A percentile compares a stretch with the other conserved stretches of the same genome.
Conservation (phyloP, 2,329 filamentous ascomycete genomes). For the Neocucurbitaria cava region DNA sequence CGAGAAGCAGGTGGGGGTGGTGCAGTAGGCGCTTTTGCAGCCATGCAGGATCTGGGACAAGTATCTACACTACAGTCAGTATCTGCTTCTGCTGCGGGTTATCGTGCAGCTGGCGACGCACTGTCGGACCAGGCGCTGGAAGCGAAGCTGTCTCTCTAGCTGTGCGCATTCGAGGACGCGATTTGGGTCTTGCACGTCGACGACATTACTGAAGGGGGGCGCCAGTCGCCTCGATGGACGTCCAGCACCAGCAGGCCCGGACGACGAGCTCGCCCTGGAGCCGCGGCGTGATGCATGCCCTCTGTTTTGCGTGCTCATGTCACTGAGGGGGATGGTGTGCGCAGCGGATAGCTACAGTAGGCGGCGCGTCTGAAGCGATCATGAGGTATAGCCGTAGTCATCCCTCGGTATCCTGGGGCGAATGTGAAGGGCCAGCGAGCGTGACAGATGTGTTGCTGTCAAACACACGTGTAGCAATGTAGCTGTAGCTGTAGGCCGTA, state of each 20-base stretch:
- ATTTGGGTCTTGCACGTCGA: slow-evolving; percentile 33
- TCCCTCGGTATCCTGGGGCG: neutral
- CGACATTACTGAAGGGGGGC: slow-evolving; percentile 8
- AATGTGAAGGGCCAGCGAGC: neutral
- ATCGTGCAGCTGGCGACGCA: slow-evolving; percentile 17
- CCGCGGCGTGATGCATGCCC: slow-evolving; percentile 8
- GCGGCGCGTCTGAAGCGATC: neutral
- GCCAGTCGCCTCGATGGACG: neutral
- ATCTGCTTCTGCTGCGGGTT: neutral
- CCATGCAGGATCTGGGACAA: slow-evolving; percentile 83
- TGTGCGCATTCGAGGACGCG: slow-evolving; percentile 42
- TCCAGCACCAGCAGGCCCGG: neutral
- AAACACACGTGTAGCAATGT: too few relatives aligned
- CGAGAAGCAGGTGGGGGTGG: slow-evolving; percentile 80
- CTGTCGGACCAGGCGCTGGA: slow-evolving; percentile 44
- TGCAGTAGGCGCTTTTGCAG: slow-evolving; percentile 73
- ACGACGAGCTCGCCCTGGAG: neutral
- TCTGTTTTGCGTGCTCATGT: slow-evolving; percentile 30
- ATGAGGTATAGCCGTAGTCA: neutral
- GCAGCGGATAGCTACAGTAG: neutral
- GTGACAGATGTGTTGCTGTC: neutral
- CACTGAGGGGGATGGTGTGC: slow-evolving; percentile 16
- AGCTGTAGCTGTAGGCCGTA: too few relatives aligned
- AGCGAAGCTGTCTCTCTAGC: slow-evolving; percentile 33
- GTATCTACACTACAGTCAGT: slow-evolving; percentile 61